phyloP scores from a whole-genome alignment of 805 yeast genomes.

The Metschnikowia kofuensis region DNA sequence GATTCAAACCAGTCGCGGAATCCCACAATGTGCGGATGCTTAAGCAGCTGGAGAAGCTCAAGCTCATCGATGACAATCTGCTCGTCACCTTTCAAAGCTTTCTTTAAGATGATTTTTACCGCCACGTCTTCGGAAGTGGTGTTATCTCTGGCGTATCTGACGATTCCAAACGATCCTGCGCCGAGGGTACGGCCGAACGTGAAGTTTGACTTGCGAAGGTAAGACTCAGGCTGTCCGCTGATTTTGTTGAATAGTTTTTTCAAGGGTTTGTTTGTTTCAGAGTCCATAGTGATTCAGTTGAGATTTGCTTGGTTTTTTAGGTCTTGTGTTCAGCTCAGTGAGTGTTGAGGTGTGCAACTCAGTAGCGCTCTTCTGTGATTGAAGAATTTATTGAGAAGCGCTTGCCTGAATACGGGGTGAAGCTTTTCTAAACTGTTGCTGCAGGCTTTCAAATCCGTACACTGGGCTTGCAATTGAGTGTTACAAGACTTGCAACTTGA shows the following conservation, averaged over 20 bases:
- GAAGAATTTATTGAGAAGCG: too few species aligned
- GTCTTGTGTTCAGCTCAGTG: neutral
- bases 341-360: neutral
- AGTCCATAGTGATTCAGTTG: neutral
- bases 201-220: slow-evolving; percentile 63
- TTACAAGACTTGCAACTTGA: neutral
- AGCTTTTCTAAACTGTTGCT: too few species aligned
- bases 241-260: slow-evolving; percentile 50
- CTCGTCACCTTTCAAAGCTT: slow-evolving; percentile 77
- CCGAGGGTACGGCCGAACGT: slow-evolving; percentile 83
- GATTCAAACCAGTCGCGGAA: slow-evolving; percentile 93
- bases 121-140: slow-evolving; percentile 70
- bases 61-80: slow-evolving; percentile 78
- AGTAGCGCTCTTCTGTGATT: too few species aligned
- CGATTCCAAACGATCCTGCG: slow-evolving; percentile 95
- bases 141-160: slow-evolving; percentile 64
- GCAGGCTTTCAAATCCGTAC: too few species aligned
- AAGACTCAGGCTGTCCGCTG: slow-evolving; percentile 71
- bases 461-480: neutral
- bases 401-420: too few species aligned
- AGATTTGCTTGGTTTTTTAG: neutral
- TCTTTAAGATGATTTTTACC: slow-evolving; percentile 81
- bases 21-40: slow-evolving; percentile 86
- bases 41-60: slow-evolving; percentile 58
- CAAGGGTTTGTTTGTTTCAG: slow-evolving; percentile 11